A percentile compares a stretch with the other conserved stretches of the same genome.
phyloP scores from a whole-genome alignment of 225 moss, liverwort and hornwort species.

The Ulota crispa region DNA sequence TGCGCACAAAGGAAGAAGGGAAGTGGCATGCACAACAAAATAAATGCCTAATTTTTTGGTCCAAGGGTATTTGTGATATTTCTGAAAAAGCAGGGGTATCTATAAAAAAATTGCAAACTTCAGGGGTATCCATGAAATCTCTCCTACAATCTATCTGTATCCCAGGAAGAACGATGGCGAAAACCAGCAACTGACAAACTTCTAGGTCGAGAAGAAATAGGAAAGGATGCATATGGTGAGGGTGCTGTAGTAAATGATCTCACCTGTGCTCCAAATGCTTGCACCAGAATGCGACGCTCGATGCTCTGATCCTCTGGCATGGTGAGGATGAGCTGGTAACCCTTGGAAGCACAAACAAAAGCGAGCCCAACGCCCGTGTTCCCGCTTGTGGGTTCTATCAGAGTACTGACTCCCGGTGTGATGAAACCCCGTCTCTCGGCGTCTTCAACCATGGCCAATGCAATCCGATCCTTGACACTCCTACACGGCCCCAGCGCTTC shows the following conservation, averaged over 20 bases:
- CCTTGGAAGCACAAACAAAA: slow-evolving; percentile 72
- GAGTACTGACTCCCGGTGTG: slow-evolving; percentile 55
- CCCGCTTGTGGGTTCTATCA: slow-evolving; percentile 76
- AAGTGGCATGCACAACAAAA: too few relatives aligned
- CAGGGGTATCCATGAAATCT: too few relatives aligned
- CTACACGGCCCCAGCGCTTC: slow-evolving; percentile 68
- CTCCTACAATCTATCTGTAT: not conserved
- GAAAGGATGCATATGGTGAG: not conserved
- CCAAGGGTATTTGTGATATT: too few relatives aligned
- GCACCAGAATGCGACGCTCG: slow-evolving; percentile 68
- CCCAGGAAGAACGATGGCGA: not conserved
- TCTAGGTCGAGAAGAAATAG: not conserved
- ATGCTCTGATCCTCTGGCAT: slow-evolving; percentile 82
- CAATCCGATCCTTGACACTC: slow-evolving; percentile 82
- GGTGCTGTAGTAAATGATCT: not conserved
- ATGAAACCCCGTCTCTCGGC: slow-evolving; percentile 64
- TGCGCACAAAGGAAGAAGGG: too few relatives aligned
- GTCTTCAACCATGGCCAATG: slow-evolving; percentile 76
- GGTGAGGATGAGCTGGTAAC: slow-evolving; percentile 70
- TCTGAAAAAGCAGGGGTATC: too few relatives aligned
- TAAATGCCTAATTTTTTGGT: too few relatives aligned
- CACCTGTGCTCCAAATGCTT: slow-evolving; percentile 77
- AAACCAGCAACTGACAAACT: not conserved
- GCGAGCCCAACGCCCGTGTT: slow-evolving; percentile 75
- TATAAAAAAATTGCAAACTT: too few relatives aligned